Evolutionary conservation across 129 eudicot species (phyloP), one percentile per base, ranked within the genome.

Genomic region (Flaveria sonorensis): DNA sequence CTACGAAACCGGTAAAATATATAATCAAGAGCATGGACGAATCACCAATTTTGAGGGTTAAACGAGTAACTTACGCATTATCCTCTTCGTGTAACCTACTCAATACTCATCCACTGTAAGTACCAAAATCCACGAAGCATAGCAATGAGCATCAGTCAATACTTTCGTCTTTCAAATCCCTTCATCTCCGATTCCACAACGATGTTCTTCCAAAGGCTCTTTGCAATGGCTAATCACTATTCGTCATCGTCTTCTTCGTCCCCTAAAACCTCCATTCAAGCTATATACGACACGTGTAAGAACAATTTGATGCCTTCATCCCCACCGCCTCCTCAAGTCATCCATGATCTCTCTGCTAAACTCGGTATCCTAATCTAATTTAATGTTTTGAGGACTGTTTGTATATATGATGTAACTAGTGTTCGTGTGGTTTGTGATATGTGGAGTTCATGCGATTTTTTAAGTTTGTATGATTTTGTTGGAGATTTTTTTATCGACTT

Each of bases 241-340:
- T 72, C 1, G 0, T 36, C 40, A 36, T 36, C 40, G 40, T 61
- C 81, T 3, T 55, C 87, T 2, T 53, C 82, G 11, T 76, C 86
- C 12, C 79, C 83, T 50, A 73, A 82, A 71, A 43, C 85, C 43
- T 63, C 96, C 6, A 81, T 93, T 65, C 98, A 90, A 82, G 78
- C 87, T 77, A 47, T 93, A 13, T 93, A 88, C 76, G 96, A 93
- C 66, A 81, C 89, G 36, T 88, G 97, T 82, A 90, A 83, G 74
- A 82, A 81, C 9, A 85, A 87, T 12, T 88, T 90, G 43, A 75
- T 75, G 42, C 91, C 85, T 28, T 71, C 83, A 23, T 63, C 71
- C 80, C 0, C 67, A 55, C 53, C 89, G 68, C 73, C 95, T 65
- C 67, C 91, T 76, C 83, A 61, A 70, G 55, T 86, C 75, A 72